Base-by-base conservation (phyloP, 192 early-diverging fungal species). In the Entomortierella lignicola region DNA sequence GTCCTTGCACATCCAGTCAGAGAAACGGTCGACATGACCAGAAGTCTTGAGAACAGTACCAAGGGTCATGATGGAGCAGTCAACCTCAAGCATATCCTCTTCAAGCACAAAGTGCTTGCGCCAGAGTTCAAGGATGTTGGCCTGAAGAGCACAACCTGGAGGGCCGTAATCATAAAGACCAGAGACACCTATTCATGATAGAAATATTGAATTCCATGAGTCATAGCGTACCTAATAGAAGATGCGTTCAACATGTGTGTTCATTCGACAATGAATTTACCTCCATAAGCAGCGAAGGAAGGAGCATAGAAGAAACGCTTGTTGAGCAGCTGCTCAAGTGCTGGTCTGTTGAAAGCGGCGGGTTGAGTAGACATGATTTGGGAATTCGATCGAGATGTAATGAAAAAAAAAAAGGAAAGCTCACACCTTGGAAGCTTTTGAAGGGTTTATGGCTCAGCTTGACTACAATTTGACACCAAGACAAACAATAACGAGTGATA, bases 41-140 rank as follows among this genome's bases (percentile, higher is more conserved):
- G 98, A 99, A 31, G 98, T 98, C 87, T 98, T 97, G 50, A 96
- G 83, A 15, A 99, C 98, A 60, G 94, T 91, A 52, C 94, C 88
- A 8, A 94, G 96, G n/a, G 98, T 98, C 85, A 99, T 91, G 84
- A 98, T 98, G 37, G 96, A 92, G 75, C 95, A 96, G 74, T 99
- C 98, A 30, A 99, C 88, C 87, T 99, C 98, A 15, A 99, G 92
- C 98, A 99, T 99, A 62, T 99, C 96, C 84, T 99, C 98, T 82
- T 99, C 98, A 20, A 99, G 87, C 7, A 99, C 92, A 85, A 99
- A 99, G 87, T 97, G 96, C 83, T 94, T 92, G 65, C 95, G 89
- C 97, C 97, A 98, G 39, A 94, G 68, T 55, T 84, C 85, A 80
- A 97, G 85, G 77, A 98, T 88, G 80, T 97, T 98, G 79, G 90